Percentiles rank a stretch among this genome's conserved stretches.
Conservation (phyloP, 2,329 filamentous ascomycete species). For the Claviceps fusiformis region DNA sequence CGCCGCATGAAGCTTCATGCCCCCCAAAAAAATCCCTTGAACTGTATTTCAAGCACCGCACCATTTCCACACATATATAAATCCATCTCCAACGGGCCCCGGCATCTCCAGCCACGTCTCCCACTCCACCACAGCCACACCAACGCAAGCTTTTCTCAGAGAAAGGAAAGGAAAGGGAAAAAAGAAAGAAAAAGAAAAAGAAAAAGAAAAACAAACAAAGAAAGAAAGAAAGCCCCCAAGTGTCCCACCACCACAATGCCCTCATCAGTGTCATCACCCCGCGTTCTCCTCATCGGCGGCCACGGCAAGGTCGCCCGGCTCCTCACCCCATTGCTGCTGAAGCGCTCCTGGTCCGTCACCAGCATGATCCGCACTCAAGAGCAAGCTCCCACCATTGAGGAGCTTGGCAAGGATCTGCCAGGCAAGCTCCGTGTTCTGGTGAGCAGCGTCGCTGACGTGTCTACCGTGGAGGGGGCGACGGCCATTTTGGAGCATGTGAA, state of each 20-base stretch:
- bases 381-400: constrained; percentile 50
- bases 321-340: constrained; percentile 63
- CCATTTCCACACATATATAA: too few species aligned
- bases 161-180: too few species aligned
- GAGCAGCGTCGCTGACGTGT: constrained; percentile 57
- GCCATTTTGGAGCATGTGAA: constrained; percentile 46
- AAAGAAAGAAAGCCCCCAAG: too few species aligned
- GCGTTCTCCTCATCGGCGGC: constrained; percentile 64
- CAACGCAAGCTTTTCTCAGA: too few species aligned
- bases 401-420: constrained; percentile 41
- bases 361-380: constrained; percentile 63
- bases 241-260: constrained; percentile 13
- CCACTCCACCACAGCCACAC: too few species aligned
- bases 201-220: too few species aligned
- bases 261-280: constrained; percentile 20
- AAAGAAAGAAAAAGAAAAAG: too few species aligned
- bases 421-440: constrained; percentile 58
- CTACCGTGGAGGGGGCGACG: constrained; percentile 46
- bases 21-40: too few species aligned
- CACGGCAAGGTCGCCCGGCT: constrained; percentile 67
- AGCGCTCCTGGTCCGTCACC: constrained; percentile 63
- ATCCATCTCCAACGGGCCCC: too few species aligned
- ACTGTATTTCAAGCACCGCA: too few species aligned
- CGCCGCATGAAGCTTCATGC: too few species aligned
- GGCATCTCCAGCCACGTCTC: too few species aligned